Evolutionary conservation across 495 filamentous ascomycete genomes (phyloP).

Genomic region (Penicillium samsonianum): DNA sequence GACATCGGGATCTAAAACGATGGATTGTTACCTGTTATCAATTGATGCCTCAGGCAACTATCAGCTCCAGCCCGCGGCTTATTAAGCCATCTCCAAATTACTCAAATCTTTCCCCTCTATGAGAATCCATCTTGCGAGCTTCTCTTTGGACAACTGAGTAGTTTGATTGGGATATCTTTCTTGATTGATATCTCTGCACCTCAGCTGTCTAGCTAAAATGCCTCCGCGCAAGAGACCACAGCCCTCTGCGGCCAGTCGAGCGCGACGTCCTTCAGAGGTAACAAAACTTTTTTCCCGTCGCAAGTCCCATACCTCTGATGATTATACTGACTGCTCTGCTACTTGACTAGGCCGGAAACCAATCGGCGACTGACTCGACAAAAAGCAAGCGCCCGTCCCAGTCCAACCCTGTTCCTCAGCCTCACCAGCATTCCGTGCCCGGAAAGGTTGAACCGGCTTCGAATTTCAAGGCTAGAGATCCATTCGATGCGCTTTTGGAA

Average conservation of each 20-base stretch:
- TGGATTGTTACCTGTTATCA: too few relatives aligned
- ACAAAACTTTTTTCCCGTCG: slow-evolving; percentile 33
- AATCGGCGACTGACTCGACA: slow-evolving; percentile 11
- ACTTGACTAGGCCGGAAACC: slow-evolving; percentile 4
- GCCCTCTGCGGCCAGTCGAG: slow-evolving; percentile 27
- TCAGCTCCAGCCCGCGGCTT: slow-evolving; percentile 17
- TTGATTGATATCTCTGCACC: background rate
- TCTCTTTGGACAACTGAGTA: slow-evolving; percentile 11
- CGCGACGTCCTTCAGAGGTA: slow-evolving; percentile 32
- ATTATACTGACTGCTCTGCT: slow-evolving; percentile 10
- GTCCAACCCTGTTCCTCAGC: slow-evolving; percentile 15
- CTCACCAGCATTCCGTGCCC: slow-evolving; percentile 13
- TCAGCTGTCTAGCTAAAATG: slow-evolving; percentile 23
- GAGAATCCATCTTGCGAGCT: slow-evolving; percentile 11
- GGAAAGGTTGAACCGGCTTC: slow-evolving; percentile 10
- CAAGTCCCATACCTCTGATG: background rate
- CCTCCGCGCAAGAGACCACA: slow-evolving; percentile 36
- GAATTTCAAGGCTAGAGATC: slow-evolving; percentile 43
- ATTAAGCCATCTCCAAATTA: slow-evolving; percentile 36
- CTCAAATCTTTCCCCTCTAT: slow-evolving; percentile 28
- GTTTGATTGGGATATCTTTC: slow-evolving; percentile 11
- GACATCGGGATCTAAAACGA: too few relatives aligned
- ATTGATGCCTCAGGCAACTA: slow-evolving; percentile 23
- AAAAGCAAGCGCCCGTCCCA: slow-evolving; percentile 25
- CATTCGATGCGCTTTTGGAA: slow-evolving; percentile 84